Evolutionary conservation across 2,329 filamentous ascomycete species (phyloP).

Genomic region (Apiospora pterosperma): DNA sequence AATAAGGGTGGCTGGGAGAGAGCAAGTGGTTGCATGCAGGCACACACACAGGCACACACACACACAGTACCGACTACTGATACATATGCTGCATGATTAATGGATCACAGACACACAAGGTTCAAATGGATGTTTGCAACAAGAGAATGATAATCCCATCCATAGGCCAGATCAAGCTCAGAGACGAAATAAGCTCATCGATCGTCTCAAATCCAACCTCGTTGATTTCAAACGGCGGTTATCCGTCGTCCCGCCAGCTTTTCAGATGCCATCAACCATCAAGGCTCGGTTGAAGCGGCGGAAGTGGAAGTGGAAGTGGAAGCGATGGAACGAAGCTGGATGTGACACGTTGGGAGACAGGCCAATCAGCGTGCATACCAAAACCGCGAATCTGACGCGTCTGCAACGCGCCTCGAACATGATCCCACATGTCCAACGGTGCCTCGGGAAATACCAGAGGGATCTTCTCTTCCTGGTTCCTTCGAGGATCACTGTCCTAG

Average conservation of each 20-base stretch:
- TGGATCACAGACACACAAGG: not conserved
- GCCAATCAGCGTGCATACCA: not conserved
- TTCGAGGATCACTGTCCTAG: no score
- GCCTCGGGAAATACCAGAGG: not conserved
- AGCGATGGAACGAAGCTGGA: not conserved
- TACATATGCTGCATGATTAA: not conserved
- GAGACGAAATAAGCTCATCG: not conserved
- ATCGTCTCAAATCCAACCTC: not conserved
- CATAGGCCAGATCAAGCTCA: not conserved
- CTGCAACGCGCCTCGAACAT: not conserved
- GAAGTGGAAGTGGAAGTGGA: not conserved
- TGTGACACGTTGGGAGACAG: not conserved
- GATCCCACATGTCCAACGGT: not conserved
- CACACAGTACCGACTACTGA: not conserved
- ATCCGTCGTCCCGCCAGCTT: not conserved
- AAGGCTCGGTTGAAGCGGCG: not conserved
- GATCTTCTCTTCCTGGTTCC: not conserved
- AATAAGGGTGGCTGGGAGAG: not conserved
- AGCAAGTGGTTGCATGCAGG: not conserved
- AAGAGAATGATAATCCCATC: not conserved
- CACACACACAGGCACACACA: not conserved
- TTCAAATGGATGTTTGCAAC: not conserved
- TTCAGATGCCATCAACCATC: not conserved
- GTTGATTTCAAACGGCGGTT: not conserved
- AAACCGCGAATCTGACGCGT: not conserved